Conservation (phyloP, 2,329 filamentous ascomycete genomes). For the Drechslera avenae region DNA sequence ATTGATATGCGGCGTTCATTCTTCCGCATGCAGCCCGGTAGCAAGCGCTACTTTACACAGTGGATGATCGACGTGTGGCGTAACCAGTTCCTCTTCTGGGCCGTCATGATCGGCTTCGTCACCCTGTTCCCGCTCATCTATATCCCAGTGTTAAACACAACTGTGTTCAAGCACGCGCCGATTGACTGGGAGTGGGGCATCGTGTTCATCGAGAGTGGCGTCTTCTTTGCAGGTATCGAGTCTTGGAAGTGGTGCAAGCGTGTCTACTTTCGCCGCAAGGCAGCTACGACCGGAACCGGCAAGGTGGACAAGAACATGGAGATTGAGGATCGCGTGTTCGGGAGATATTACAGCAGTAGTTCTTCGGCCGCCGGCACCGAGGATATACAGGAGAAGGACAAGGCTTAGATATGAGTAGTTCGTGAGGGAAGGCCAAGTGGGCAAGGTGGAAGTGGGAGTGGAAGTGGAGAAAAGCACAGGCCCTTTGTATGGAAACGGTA, state of each 20-base stretch:
- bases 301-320: constrained; percentile 20
- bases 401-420: too few relatives aligned
- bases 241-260: constrained; percentile 71
- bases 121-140: constrained; percentile 60
- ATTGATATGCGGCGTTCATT: constrained; percentile 73
- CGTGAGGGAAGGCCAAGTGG: too few relatives aligned
- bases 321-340: constrained; percentile 26
- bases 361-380: background rate
- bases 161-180: constrained; percentile 68
- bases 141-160: constrained; percentile 69
- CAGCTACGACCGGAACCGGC: constrained; percentile 13
- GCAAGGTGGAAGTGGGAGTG: too few relatives aligned
- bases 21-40: constrained; percentile 73
- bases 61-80: constrained; percentile 72
- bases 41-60: constrained; percentile 55
- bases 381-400: constrained; percentile 5
- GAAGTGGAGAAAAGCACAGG: too few relatives aligned
- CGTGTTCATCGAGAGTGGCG: constrained; percentile 63
- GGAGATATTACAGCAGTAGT: constrained; percentile 20
- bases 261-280: constrained; percentile 40
- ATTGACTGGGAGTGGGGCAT: constrained; percentile 74
- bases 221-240: constrained; percentile 70
- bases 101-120: constrained; percentile 52
- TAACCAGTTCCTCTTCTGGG: constrained; percentile 67
- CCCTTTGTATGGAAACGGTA: too few relatives aligned